These are phyloP conservation scores for Ambrosia hybrid DNA, from an alignment of 140 eudicot species.

Conservation along the genomic window DNA sequence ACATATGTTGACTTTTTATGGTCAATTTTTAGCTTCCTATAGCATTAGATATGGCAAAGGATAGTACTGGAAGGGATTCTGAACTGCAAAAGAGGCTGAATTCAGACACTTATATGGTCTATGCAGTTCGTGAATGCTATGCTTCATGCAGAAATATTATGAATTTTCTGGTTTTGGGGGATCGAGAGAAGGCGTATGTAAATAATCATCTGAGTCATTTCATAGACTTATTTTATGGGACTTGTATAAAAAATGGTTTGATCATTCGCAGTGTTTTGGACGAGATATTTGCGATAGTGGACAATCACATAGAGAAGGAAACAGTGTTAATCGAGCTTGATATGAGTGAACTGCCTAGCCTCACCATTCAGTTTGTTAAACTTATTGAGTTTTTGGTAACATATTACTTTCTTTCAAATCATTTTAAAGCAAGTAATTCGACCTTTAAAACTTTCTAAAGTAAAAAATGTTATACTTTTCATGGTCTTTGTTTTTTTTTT, in stretches of 20 bases:
- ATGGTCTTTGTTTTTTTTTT: conserved; percentile 14
- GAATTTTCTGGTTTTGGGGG: conserved; percentile 64
- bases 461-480: not conserved
- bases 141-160: conserved; percentile 78
- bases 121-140: conserved; percentile 88
- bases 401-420: conserved; percentile 12
- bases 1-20: conserved; percentile 13
- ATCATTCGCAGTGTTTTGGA: conserved; percentile 55
- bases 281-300: conserved; percentile 74
- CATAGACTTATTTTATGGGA: conserved; percentile 3
- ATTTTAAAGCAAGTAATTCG: not conserved
- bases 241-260: conserved; percentile 17
- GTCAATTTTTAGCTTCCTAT: conserved; percentile 68
- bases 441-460: conserved; percentile 2
- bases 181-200: conserved; percentile 72
- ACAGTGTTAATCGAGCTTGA: conserved; percentile 53
- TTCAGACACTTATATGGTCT: conserved; percentile 68
- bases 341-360: conserved; percentile 78
- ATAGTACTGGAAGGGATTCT: conserved; percentile 65
- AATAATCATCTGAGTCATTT: conserved; percentile 13
- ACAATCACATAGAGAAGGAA: conserved; percentile 52
- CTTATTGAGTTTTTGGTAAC: conserved; percentile 79
- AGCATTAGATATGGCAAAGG: conserved; percentile 95
- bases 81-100: conserved; percentile 73
- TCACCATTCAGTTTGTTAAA: conserved; percentile 62